These are phyloP conservation scores for Exsudoporus floridanus DNA, from an alignment of 1,284 basidiomycete species.

Conservation along the genomic window DNA sequence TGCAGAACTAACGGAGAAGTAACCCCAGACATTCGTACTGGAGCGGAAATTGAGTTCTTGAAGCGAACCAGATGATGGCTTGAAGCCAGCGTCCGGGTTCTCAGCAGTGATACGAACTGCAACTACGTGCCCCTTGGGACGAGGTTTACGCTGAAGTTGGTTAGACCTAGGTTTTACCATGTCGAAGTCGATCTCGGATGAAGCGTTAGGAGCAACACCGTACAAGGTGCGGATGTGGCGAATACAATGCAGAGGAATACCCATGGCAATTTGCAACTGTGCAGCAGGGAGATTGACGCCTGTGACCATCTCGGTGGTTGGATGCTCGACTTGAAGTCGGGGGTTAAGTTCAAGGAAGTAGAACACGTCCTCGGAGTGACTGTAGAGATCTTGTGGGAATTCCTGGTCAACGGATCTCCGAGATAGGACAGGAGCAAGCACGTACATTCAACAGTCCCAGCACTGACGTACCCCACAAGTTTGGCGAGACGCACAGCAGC, in stretches of 20 bases:
- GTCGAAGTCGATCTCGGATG: conserved; percentile 96
- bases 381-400: conserved; percentile 81
- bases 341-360: conserved; percentile 99
- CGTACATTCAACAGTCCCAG: conserved; percentile 97
- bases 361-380: conserved; percentile 89
- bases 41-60: conserved; percentile 99
- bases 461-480: conserved; percentile 98
- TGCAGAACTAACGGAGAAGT: conserved; percentile 95
- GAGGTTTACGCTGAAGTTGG: conserved; percentile 91
- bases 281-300: conserved; percentile 98
- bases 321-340: conserved; percentile 99
- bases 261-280: conserved; percentile 98
- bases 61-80: conserved; percentile 94
- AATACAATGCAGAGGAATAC: conserved; percentile 94
- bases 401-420: conserved; percentile 3
- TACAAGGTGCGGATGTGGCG: conserved; percentile 96
- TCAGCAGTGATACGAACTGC: conserved; percentile 99
- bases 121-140: conserved; percentile 97
- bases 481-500: conserved; percentile 97
- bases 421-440: conserved; percentile 2
- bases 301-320: conserved; percentile 99
- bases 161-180: conserved; percentile 85
- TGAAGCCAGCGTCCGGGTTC: conserved; percentile 99
- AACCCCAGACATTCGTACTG: conserved; percentile 99
- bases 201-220: conserved; percentile 85